Conservation (phyloP, 306 rosid genomes). For the Astragalus glycyphyllos region DNA sequence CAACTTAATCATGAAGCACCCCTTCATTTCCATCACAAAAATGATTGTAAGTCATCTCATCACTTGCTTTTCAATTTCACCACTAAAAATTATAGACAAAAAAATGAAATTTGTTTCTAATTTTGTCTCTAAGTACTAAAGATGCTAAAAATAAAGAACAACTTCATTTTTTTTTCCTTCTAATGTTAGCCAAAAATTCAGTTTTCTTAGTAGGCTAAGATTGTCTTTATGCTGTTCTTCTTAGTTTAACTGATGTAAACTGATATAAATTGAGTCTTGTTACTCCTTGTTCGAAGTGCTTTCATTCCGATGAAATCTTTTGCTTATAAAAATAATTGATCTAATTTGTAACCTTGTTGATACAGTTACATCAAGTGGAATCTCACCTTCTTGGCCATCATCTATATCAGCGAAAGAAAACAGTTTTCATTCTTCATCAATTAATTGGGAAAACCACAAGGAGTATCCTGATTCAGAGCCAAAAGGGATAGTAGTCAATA, state of each 20-base stretch:
- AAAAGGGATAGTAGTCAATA: conserved; percentile 30
- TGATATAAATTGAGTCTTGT: too few relatives aligned
- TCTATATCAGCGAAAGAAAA: conserved; percentile 34
- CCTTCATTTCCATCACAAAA: conserved; percentile 27
- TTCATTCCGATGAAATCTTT: too few relatives aligned
- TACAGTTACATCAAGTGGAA: conserved; percentile 32
- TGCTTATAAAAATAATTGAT: neutral
- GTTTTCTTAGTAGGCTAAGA: too few relatives aligned
- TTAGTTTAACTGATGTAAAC: too few relatives aligned
- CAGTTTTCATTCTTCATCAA: conserved; percentile 34
- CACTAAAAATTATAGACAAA: too few relatives aligned
- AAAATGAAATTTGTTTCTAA: too few relatives aligned
- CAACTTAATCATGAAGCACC: conserved; percentile 27
- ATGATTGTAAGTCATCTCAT: conserved; percentile 42
- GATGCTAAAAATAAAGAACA: too few relatives aligned
- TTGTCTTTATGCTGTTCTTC: too few relatives aligned
- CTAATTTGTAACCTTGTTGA: conserved; percentile 14
- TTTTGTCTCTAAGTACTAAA: too few relatives aligned
- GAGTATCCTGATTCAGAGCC: conserved; percentile 39
- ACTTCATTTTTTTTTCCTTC: too few relatives aligned
- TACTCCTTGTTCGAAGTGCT: too few relatives aligned
- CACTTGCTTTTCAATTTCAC: conserved; percentile 29
- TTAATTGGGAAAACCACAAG: conserved; percentile 33
- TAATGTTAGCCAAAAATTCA: neutral
- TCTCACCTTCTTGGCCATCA: conserved; percentile 40